Base-by-base conservation (phyloP, 1,284 basidiomycete genomes). In the Moesziomyces antarcticus region DNA sequence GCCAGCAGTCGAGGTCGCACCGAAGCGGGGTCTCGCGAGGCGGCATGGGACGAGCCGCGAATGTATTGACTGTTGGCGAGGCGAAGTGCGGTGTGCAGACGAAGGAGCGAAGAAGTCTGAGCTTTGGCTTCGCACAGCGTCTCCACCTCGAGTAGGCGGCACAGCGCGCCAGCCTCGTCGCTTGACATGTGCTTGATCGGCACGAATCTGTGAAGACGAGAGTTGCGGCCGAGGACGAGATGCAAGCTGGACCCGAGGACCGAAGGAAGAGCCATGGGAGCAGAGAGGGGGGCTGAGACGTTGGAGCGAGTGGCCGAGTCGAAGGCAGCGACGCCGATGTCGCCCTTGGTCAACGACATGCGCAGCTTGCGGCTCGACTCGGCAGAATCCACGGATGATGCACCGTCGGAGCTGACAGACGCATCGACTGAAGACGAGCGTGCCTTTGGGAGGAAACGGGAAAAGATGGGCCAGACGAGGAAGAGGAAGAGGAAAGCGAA, bases 141-240 rank as follows among this genome's bases (percentile, higher is more conserved):
- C 57, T 79, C 78, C 33, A 79, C 70, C 50, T 79, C 78, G 7
- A 79, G 55, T 0, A 79, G 51, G 18, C 76, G 59, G 22, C 61
- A 60, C 7, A 73, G 61, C 7, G 54, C 54, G 11, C 70, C 77
- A 41, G 66, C 60, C 8, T 58, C 66, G 21, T 62, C 59, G n/a
- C 41, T 46, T 4, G 51, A 16, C 30, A 68, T 6, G 21, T 20
- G 30, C 50, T 57, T 42, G 24, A 47, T 58, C 25, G 59, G 57
- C 18, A 61, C 25, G 33, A 59, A 49, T 50, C 22, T 53, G 27
- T 37, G 43, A 42, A 56, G 37, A 33, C 43, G 57, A 14, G 43
- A 58, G 14, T 30, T 22, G 18, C 54, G 35, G 35, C 61, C 50
- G 21, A 56, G 49, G 35, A 55, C 66, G 51, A 65, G 64, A 37